Percentiles rank a stretch among this genome's conserved stretches.
Evolutionary conservation across 768 basidiomycete genomes (phyloP).

Genomic region (Mycena polygramma): DNA sequence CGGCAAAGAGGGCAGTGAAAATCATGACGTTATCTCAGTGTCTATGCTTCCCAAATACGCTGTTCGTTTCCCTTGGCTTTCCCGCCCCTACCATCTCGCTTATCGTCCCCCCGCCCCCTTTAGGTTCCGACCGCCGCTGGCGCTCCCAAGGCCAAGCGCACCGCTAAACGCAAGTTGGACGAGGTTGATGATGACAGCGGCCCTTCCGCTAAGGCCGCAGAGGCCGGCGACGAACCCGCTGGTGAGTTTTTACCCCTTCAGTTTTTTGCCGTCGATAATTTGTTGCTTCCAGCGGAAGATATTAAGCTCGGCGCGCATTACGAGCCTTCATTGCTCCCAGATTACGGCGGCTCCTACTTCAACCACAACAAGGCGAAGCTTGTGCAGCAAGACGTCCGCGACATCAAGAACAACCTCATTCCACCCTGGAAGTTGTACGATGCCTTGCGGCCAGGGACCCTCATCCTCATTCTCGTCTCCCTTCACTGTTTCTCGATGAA

Average conservation of each 20-base stretch:
- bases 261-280: neutral
- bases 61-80: neutral
- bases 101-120: no score
- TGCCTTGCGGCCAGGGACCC: neutral
- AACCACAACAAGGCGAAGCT: neutral
- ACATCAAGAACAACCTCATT: constrained; percentile 3
- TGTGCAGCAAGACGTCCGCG: neutral
- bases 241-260: neutral
- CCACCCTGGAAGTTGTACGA: constrained; percentile 7
- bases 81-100: no score
- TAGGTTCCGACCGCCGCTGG: neutral
- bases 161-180: neutral
- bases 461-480: neutral
- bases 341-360: constrained; percentile 1
- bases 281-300: neutral
- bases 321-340: neutral
- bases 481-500: no score
- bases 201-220: no score
- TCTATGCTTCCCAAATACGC: constrained; percentile 8
- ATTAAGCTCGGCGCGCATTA: constrained; percentile 1
- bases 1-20: no score
- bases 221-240: neutral
- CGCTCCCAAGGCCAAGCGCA: neutral
- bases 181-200: neutral
- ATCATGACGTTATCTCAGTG: neutral